These are phyloP conservation scores for Rhynchospora pubera DNA, from an alignment of 176 grass and related monocot species.

Conservation along the genomic window DNA sequence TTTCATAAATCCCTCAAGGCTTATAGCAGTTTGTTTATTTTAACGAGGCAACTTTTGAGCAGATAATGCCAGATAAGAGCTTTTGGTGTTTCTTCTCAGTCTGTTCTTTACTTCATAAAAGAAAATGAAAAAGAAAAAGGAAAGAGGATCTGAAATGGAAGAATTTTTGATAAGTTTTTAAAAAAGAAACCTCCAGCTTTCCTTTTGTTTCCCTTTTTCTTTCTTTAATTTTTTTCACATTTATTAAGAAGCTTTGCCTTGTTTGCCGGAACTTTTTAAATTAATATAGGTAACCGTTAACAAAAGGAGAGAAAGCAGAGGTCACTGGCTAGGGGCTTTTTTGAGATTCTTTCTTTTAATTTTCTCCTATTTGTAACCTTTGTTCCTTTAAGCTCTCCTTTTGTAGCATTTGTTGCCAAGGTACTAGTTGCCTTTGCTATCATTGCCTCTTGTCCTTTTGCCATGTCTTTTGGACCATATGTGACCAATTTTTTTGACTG, in stretches of 20 bases:
- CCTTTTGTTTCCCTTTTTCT: constrained; percentile 19
- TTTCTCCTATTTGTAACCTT: constrained; percentile 58
- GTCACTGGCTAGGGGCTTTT: constrained; percentile 44
- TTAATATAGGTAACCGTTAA: constrained; percentile 29
- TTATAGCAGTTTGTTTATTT: constrained; percentile 7
- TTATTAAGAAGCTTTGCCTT: constrained; percentile 24
- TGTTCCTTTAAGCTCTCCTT: constrained; percentile 81
- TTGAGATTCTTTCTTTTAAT: constrained; percentile 55
- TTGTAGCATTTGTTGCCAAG: constrained; percentile 48
- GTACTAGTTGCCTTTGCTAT: constrained; percentile 83
- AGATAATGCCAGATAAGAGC: constrained; percentile 88
- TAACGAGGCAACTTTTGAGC: constrained; percentile 64
- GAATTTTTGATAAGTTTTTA: constrained; percentile 18
- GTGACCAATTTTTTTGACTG: constrained; percentile 88
- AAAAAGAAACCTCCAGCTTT: constrained; percentile 30
- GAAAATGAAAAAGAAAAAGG: not conserved
- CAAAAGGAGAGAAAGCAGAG: constrained; percentile 27
- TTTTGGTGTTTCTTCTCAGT: constrained; percentile 57
- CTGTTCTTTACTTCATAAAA: constrained; percentile 37
- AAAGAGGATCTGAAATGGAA: constrained; percentile 43
- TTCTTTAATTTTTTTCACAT: constrained; percentile 21
- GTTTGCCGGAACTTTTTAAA: constrained; percentile 26
- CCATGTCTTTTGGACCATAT: constrained; percentile 78
- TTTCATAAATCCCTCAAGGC: not conserved
- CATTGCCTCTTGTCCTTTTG: constrained; percentile 71